These are phyloP conservation scores for Leccinum subgranulosum DNA, from an alignment of 768 basidiomycete species.

Conservation along the genomic window DNA sequence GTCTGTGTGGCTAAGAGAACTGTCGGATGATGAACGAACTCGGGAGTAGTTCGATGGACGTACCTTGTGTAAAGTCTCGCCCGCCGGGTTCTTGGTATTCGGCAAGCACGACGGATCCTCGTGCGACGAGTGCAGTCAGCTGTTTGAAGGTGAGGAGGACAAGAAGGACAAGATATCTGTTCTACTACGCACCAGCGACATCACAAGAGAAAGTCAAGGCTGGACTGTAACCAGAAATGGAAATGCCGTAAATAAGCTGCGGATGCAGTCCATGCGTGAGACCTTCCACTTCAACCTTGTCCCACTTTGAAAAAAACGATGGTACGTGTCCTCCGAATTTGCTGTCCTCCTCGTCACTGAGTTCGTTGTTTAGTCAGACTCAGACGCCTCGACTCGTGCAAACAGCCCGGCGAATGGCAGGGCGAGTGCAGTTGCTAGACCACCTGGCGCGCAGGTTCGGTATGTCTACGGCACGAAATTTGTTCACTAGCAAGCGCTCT, in stretches of 20 bases:
- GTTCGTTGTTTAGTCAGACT: conserved; percentile 62
- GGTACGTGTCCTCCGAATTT: conserved; percentile 25
- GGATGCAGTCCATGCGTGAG: neutral
- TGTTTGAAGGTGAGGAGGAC: conserved; percentile 21
- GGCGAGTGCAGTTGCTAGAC: conserved; percentile 58
- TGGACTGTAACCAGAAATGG: conserved; percentile 8
- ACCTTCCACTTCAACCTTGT: conserved; percentile 22
- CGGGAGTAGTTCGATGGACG: conserved; percentile 11
- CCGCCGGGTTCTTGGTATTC: conserved; percentile 73
- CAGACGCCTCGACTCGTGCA: conserved; percentile 55
- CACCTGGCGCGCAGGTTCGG: conserved; percentile 82
- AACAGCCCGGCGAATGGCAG: conserved; percentile 40
- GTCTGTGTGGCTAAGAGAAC: conserved; percentile 65
- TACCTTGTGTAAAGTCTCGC: conserved; percentile 88
- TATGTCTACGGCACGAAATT: conserved; percentile 33
- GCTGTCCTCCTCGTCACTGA: neutral
- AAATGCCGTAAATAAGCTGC: conserved; percentile 10
- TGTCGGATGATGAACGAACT: neutral
- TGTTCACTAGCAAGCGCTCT: neutral
- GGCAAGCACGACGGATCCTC: conserved; percentile 76
- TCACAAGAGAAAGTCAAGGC: neutral
- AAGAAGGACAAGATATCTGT: neutral
- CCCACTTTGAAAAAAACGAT: conserved; percentile 19
- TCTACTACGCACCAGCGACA: conserved; percentile 27
- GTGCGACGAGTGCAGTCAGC: conserved; percentile 85